Evolutionary conservation across 805 yeast genomes (phyloP), one percentile per base, ranked within the genome.

Genomic region (Barnettozyma populi): DNA sequence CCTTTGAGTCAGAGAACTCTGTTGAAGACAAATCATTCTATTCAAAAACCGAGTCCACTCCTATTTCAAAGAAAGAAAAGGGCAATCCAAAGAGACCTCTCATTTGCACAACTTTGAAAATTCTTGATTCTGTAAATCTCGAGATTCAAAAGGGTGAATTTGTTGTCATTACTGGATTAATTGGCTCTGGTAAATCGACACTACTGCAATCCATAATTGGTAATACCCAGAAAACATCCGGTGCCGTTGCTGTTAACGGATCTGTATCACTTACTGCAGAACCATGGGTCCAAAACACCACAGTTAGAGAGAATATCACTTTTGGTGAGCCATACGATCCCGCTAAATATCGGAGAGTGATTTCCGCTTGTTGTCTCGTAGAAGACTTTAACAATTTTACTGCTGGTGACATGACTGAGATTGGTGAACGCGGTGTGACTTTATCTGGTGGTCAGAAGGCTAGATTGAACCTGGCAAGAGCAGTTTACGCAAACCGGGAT

Each of bases 401-500:
- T 4, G 89, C 82, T 37, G 92, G 92, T 23, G 95, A 87, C 57
- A 57, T 66, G 48, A 86, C 95, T 0, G 85, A 84, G 62, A 82
- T 86, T 55, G 95, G 95, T 49, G 95, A 86, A 62, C 73, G 86
- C 60, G 95, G 95, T 58, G 79, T 86, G 38, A 84, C 92, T 0
- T 67, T 86, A 27, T 84, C 90, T 10, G 95, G 95, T 85, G 49
- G 86, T 8, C 86, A 80, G 58, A 80, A 78, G 58, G 84, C 84
- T 0, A 64, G 90, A 61, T 64, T 83, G 25, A 74, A 82, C 14
- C 65, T 83, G 37, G 89, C 89, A 0, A 73, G 90, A 57, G 86
- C 88, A 0, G 84, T 83, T 5, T 83, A 83, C 58, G 66, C 86
- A 0, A 66, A 80, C 45, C 71, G 76, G 2, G 86, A 82, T 62